phyloP scores from a whole-genome alignment of 805 yeast species.

The Limtongia smithiae region DNA sequence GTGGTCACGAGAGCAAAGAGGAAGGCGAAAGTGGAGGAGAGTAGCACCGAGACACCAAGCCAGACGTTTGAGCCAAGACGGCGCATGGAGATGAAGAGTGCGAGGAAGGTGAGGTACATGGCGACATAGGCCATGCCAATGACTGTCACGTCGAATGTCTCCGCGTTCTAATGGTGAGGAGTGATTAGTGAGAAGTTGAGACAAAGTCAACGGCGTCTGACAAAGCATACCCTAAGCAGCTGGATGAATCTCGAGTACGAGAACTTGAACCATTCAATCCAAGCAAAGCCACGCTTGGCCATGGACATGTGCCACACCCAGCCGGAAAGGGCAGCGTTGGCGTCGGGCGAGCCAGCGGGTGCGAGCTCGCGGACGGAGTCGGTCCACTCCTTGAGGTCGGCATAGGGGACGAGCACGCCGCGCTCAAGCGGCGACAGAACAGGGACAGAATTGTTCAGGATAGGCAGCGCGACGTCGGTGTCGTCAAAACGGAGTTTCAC shows the following conservation, averaged over 20 bases:
- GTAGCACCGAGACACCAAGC: slow-evolving; percentile 75
- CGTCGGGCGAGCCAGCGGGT: slow-evolving; percentile 7
- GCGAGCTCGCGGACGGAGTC: slow-evolving; percentile 28
- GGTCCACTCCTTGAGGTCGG: slow-evolving; percentile 35
- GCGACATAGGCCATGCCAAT: slow-evolving; percentile 79
- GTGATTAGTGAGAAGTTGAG: background rate
- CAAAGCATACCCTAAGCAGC: slow-evolving; percentile 26
- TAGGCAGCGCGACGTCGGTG: slow-evolving; percentile 34
- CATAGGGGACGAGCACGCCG: slow-evolving; percentile 40
- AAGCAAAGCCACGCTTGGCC: slow-evolving; percentile 40
- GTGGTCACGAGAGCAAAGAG: slow-evolving; percentile 69
- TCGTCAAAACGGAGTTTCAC: slow-evolving; percentile 59
- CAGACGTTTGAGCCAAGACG: slow-evolving; percentile 79
- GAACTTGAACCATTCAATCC: slow-evolving; percentile 39
- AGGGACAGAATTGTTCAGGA: slow-evolving; percentile 11
- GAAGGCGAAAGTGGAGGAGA: slow-evolving; percentile 79
- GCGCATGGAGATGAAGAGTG: slow-evolving; percentile 72
- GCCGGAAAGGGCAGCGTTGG: slow-evolving; percentile 38
- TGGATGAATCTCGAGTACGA: slow-evolving; percentile 36
- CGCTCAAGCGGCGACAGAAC: slow-evolving; percentile 30
- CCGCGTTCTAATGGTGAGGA: slow-evolving; percentile 51
- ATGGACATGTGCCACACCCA: slow-evolving; percentile 45
- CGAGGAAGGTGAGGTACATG: slow-evolving; percentile 78
- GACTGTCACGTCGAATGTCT: slow-evolving; percentile 76
- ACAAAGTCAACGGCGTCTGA: background rate